Base-by-base conservation (phyloP, 768 basidiomycete genomes). In the Kwoniella dejecticola region DNA sequence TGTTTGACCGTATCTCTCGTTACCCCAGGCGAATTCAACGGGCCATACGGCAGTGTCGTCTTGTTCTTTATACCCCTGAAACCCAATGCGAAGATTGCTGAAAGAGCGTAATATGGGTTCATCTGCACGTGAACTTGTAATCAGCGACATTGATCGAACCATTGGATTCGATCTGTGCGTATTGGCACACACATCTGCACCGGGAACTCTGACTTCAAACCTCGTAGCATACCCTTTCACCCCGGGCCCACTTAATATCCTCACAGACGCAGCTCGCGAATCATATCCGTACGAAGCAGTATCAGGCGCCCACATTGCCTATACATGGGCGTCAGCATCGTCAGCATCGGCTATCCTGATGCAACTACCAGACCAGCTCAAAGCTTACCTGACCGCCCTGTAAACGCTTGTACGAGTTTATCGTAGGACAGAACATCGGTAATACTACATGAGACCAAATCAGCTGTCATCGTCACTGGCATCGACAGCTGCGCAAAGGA, bases 331-430 rank as follows among this genome's bases (percentile, higher is more conserved):
- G 4, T 23, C 17, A 21, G 30, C 50, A 52, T 40, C 42, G 12
- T 45, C 7, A 44, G 26, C 68, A 40, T 7, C 36, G 41, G n/a
- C n/a, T n/a, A n/a, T n/a, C n/a, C n/a, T n/a, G n/a, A n/a, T n/a
- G n/a, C n/a, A n/a, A n/a, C n/a, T n/a, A n/a, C n/a, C n/a, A n/a
- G n/a, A n/a, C n/a, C n/a, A n/a, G n/a, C n/a, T n/a, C n/a, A 30
- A 0, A 31, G 49, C 73, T 52, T 48, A 78, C 88, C 76, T 93
- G 91, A 12, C 93, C 93, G 19, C 90, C 93, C 19, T 91, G 88
- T 7, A 99, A 85, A 15, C 96, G 90, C 76, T 98, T 99, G 82
- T 99, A 99, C 7, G 95, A 93, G 72, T 95, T 95, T 80, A 96
- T 88, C 0, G 90, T 95, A 1, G 91, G 92, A 67, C 83, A 79